Percentiles rank a stretch among this genome's conserved stretches.
Conservation (phyloP, 768 basidiomycete genomes). For the Tephrocybe rancida region DNA sequence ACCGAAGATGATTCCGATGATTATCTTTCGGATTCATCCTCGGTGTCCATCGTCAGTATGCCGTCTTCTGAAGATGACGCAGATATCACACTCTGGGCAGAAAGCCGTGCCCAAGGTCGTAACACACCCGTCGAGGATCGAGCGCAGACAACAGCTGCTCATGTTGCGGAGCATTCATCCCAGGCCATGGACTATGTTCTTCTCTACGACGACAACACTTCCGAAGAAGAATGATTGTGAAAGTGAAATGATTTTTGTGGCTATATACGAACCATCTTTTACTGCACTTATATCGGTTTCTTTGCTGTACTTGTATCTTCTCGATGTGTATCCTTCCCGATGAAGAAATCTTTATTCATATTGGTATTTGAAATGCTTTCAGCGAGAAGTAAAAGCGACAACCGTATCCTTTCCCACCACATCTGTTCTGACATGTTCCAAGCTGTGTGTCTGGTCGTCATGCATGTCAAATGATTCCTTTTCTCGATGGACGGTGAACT, state of each 20-base stretch:
- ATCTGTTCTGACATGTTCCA: slow-evolving; percentile 32
- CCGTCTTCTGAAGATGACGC: slow-evolving; percentile 59
- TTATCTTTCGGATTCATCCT: slow-evolving; percentile 46
- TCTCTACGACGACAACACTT: slow-evolving; percentile 67
- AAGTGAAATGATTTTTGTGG: not conserved
- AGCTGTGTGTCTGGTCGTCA: slow-evolving; percentile 5
- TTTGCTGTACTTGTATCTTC: not conserved
- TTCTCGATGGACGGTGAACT: not conserved
- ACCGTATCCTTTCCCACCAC: slow-evolving; percentile 38
- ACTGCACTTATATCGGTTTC: not conserved
- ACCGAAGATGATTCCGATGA: slow-evolving; percentile 31
- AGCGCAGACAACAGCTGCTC: slow-evolving; percentile 33
- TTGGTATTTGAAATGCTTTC: not conserved
- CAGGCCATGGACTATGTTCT: slow-evolving; percentile 66
- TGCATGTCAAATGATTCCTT: not conserved
- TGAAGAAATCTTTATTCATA: not conserved
- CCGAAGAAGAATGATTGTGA: slow-evolving; percentile 46
- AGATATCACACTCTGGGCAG: slow-evolving; percentile 60
- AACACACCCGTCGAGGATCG: not conserved
- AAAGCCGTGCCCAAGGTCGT: slow-evolving; percentile 43
- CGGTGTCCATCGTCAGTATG: slow-evolving; percentile 62
- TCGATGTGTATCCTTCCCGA: not conserved
- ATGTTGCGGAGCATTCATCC: slow-evolving; percentile 24
- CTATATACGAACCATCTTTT: not conserved
- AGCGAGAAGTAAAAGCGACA: slow-evolving; percentile 21